A percentile compares a stretch with the other conserved stretches of the same genome.
Evolutionary conservation across 2,329 filamentous ascomycete genomes (phyloP).

Genomic region (Penicillium vulpinum): DNA sequence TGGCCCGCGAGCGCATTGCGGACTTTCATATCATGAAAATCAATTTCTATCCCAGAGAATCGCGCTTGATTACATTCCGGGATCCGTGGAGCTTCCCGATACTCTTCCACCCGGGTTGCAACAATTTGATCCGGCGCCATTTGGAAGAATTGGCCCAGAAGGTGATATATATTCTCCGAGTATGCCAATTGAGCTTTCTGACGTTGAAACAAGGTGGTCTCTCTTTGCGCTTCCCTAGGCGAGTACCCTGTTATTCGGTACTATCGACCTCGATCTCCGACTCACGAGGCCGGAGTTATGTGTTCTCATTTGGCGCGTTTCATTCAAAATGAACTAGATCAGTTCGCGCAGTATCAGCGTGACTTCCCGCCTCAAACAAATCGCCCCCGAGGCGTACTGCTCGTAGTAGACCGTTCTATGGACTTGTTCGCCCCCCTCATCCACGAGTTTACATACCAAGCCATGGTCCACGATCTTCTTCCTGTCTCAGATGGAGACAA

Average conservation of each 20-base stretch:
- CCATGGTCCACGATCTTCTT: constrained; percentile 93
- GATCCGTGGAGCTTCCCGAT: constrained; percentile 96
- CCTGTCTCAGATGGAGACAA: constrained; percentile 87
- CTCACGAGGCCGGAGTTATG: constrained; percentile 84
- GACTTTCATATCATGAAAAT: constrained; percentile 80
- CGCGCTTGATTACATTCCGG: constrained; percentile 84
- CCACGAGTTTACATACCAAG: constrained; percentile 97
- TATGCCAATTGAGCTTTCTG: constrained; percentile 18
- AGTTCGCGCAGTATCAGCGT: constrained; percentile 79
- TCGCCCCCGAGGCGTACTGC: constrained; percentile 75
- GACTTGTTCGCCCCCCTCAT: constrained; percentile 83
- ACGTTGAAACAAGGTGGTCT: constrained; percentile 63
- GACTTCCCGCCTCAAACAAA: constrained; percentile 75
- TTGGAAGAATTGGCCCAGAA: constrained; percentile 85
- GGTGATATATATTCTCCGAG: constrained; percentile 50
- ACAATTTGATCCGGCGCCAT: constrained; percentile 76
- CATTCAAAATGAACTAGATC: constrained; percentile 86
- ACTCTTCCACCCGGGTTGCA: constrained; percentile 87
- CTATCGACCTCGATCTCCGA: constrained; percentile 72
- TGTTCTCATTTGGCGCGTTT: constrained; percentile 87
- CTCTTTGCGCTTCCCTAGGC: constrained; percentile 85
- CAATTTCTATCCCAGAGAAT: constrained; percentile 88
- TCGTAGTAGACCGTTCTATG: constrained; percentile 91
- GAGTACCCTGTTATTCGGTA: constrained; percentile 94
- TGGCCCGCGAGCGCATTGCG: constrained; percentile 72